Conservation (phyloP, 2,329 filamentous ascomycete species). For the Fusarium ramigenum region DNA sequence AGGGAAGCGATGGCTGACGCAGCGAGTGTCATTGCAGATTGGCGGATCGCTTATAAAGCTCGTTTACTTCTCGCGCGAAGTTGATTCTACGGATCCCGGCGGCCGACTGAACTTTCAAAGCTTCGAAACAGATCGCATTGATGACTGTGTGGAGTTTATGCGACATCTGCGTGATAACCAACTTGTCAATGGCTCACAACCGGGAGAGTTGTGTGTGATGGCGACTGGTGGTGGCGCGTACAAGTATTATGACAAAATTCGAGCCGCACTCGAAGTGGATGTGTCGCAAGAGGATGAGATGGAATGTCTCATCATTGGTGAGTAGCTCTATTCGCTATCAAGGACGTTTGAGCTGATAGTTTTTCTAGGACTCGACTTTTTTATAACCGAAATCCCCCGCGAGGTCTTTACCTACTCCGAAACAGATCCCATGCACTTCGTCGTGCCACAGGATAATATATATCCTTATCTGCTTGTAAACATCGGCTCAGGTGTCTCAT, state of each 20-base stretch:
- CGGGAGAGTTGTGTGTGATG: slow-evolving; percentile 85
- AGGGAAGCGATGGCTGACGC: slow-evolving; percentile 23
- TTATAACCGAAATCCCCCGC: slow-evolving; percentile 96
- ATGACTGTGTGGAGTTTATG: slow-evolving; percentile 94
- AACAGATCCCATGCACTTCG: slow-evolving; percentile 88
- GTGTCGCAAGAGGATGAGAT: slow-evolving; percentile 96
- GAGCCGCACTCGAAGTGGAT: slow-evolving; percentile 83
- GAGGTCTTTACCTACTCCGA: slow-evolving; percentile 98
- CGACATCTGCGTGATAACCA: slow-evolving; percentile 85
- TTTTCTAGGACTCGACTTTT: slow-evolving; percentile 85
- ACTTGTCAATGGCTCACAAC: slow-evolving; percentile 76
- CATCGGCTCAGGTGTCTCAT: slow-evolving; percentile 95
- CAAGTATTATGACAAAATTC: slow-evolving; percentile 95
- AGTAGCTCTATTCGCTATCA: slow-evolving; percentile 33
- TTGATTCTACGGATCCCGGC: slow-evolving; percentile 79
- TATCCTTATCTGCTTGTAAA: slow-evolving; percentile 98
- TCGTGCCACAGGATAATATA: slow-evolving; percentile 78
- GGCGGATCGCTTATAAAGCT: slow-evolving; percentile 95
- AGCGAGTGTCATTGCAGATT: slow-evolving; percentile 66
- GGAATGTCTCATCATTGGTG: slow-evolving; percentile 96
- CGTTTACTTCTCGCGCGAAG: slow-evolving; percentile 95
- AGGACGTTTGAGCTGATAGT: slow-evolving; percentile 4
- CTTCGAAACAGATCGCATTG: slow-evolving; percentile 95
- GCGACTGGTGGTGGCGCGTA: slow-evolving; percentile 95
- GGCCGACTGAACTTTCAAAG: slow-evolving; percentile 94